These are phyloP conservation scores for Blastobotrys americana DNA, from an alignment of 805 yeast species.

Conservation along the genomic window DNA sequence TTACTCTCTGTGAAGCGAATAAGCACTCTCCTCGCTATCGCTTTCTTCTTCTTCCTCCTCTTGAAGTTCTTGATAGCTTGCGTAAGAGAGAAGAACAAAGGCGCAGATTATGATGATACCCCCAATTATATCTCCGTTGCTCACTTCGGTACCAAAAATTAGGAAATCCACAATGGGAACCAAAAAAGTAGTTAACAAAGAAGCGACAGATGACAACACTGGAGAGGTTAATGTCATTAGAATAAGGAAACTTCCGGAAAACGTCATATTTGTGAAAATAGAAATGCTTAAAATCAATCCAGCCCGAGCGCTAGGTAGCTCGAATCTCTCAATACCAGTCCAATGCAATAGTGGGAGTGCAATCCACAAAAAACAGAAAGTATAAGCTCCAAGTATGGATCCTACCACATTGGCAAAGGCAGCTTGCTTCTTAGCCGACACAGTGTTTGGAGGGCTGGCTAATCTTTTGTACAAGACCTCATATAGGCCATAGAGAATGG, in stretches of 20 bases:
- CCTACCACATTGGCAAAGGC: constrained; percentile 75
- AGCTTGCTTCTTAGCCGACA: constrained; percentile 60
- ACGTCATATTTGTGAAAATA: constrained; percentile 53
- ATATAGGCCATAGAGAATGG: constrained; percentile 70
- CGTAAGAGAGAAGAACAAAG: constrained; percentile 46
- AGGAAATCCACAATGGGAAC: constrained; percentile 74
- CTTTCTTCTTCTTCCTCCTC: constrained; percentile 31
- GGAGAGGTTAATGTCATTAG: constrained; percentile 82
- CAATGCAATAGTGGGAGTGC: constrained; percentile 45
- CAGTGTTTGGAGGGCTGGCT: constrained; percentile 68
- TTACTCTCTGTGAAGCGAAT: not conserved
- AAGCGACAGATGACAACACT: constrained; percentile 60
- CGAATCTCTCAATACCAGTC: constrained; percentile 50
- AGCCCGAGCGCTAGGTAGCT: constrained; percentile 38
- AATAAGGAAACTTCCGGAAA: constrained; percentile 65
- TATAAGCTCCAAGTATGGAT: constrained; percentile 55
- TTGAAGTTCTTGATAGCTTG: constrained; percentile 31
- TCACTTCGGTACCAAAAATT: constrained; percentile 52
- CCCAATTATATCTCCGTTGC: constrained; percentile 55
- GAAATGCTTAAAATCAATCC: constrained; percentile 47
- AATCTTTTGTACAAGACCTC: constrained; percentile 75
- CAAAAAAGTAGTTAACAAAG: constrained; percentile 66
- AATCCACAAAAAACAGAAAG: constrained; percentile 44
- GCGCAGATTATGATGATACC: constrained; percentile 64
- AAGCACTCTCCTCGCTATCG: constrained; percentile 4